These are phyloP conservation scores for Akebia trifoliata DNA, from an alignment of 164 flowering plant species.

Conservation along the genomic window DNA sequence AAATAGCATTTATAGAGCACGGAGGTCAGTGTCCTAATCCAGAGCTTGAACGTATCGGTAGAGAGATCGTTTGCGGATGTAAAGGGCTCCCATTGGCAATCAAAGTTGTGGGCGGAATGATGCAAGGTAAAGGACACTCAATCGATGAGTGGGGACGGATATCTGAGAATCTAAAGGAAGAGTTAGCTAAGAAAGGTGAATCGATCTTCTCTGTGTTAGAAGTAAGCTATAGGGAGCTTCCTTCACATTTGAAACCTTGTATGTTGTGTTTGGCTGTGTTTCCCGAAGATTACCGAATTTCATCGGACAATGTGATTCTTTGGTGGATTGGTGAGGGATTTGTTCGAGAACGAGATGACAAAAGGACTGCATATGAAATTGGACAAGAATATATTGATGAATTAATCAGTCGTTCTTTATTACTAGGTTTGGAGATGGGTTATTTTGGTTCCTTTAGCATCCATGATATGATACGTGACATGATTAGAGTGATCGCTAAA, in stretches of 20 bases:
- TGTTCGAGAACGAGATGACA: background rate
- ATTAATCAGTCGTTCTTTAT: slow-evolving; percentile 4
- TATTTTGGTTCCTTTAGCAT: background rate
- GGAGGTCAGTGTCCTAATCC: background rate
- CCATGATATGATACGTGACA: background rate
- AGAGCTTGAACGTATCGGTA: background rate
- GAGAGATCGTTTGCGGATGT: background rate
- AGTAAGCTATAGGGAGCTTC: slow-evolving; percentile 9
- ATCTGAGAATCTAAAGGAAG: background rate
- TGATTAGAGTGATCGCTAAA: background rate
- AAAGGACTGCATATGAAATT: background rate
- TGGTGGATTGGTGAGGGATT: slow-evolving; percentile 6
- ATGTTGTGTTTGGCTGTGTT: slow-evolving; percentile 4
- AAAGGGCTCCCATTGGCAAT: slow-evolving; percentile 5
- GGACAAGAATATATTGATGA: slow-evolving; percentile 6
- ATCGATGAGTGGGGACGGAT: background rate
- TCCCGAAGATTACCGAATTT: background rate
- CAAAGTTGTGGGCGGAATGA: slow-evolving; percentile 2
- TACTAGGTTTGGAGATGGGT: background rate
- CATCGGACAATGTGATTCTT: background rate
- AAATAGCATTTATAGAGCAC: background rate
- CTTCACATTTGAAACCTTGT: slow-evolving; percentile 6
- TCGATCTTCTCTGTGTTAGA: background rate
- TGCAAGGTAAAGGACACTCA: slow-evolving; percentile 3
- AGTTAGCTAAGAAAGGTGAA: background rate